A percentile compares a stretch with the other conserved stretches of the same genome.
Evolutionary conservation across 352 stramenopile species (phyloP).

Genomic region (Pythium brachiatum): DNA sequence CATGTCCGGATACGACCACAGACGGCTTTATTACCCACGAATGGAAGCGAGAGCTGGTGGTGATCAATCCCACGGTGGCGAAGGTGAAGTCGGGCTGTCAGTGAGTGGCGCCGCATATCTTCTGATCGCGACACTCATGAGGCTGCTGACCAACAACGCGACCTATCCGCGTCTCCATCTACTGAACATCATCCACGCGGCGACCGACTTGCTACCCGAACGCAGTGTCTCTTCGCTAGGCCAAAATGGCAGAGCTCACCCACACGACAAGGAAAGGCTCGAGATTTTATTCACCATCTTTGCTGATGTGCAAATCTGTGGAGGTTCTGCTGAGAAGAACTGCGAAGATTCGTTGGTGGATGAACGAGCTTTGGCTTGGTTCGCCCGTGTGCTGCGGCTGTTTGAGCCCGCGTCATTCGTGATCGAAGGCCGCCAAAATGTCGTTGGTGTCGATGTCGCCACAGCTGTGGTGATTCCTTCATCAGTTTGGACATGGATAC

Average conservation of each 20-base stretch:
- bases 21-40: constrained; percentile 19
- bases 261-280: constrained; percentile 41
- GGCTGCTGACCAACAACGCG: constrained; percentile 37
- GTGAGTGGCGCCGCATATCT: constrained; percentile 25
- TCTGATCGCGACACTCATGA: constrained; percentile 49
- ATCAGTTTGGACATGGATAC: constrained; percentile 11
- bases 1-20: constrained; percentile 5
- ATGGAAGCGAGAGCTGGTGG: background rate
- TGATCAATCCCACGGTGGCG: background rate
- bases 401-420: background rate
- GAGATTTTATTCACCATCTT: constrained; percentile 34
- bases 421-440: background rate
- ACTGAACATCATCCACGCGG: constrained; percentile 47
- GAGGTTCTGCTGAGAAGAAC: constrained; percentile 14
- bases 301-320: constrained; percentile 21
- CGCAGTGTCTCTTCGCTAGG: constrained; percentile 17
- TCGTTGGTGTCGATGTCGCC: background rate
- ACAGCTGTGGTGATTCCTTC: background rate
- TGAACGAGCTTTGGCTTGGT: constrained; percentile 4
- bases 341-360: background rate
- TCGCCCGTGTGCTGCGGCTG: background rate
- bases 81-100: constrained; percentile 8
- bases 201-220: constrained; percentile 18
- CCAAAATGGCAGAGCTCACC: constrained; percentile 2
- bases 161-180: constrained; percentile 53